Evolutionary conservation across 257 asterid genomes (phyloP).

Genomic region (Coffea eugenioides): DNA sequence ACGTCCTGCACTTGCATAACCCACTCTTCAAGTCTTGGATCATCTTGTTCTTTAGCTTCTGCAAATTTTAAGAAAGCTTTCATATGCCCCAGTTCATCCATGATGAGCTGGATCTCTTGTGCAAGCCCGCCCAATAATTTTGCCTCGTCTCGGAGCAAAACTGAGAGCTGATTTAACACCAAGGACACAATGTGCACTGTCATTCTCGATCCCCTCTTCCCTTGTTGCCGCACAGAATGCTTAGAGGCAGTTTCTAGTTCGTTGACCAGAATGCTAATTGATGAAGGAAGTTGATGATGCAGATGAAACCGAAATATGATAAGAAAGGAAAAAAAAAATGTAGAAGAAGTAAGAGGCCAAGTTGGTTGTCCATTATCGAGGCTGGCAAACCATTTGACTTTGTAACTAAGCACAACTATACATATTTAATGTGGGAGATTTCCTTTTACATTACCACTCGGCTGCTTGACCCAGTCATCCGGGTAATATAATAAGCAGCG

Average conservation of each 20-base stretch:
- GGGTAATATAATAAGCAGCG: no score
- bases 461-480: no score
- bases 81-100: conserved; percentile 10
- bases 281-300: background rate
- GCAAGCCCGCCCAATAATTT: background rate
- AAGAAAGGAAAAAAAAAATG: no score
- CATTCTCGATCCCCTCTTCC: background rate
- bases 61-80: conserved; percentile 3
- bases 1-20: background rate
- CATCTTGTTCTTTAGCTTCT: conserved; percentile 8
- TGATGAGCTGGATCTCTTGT: background rate
- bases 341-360: no score
- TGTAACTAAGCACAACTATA: no score
- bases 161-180: conserved; percentile 7
- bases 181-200: background rate
- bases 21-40: background rate
- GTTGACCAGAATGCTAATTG: background rate
- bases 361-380: no score
- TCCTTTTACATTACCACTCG: no score
- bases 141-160: background rate
- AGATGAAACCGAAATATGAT: no score
- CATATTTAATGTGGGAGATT: no score
- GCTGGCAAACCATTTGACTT: no score
- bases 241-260: no score
- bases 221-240: no score